Percentiles rank a stretch among this genome's conserved stretches.
These are phyloP conservation scores for Smallanthus sonchifolius DNA, from an alignment of 129 eudicot species.

Conservation along the genomic window DNA sequence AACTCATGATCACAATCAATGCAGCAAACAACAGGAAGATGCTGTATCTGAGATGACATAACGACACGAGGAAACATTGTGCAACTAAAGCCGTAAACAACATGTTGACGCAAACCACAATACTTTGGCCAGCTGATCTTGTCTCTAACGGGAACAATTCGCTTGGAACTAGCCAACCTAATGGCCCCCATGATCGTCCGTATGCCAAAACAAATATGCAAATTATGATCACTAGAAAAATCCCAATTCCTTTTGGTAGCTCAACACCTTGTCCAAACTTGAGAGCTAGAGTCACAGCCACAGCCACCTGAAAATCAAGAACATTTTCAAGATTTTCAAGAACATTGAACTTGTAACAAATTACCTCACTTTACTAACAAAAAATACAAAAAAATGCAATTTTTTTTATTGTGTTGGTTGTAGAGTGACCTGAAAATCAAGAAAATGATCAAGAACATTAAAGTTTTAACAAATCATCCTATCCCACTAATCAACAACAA, in stretches of 20 bases:
- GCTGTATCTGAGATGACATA: constrained; percentile 73
- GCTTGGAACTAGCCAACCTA: constrained; percentile 95
- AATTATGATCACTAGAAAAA: constrained; percentile 60
- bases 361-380: no score
- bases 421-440: no score
- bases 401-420: no score
- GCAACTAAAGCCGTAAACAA: constrained; percentile 77
- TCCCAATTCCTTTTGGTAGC: constrained; percentile 60
- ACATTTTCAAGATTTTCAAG: neutral
- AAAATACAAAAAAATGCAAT: no score
- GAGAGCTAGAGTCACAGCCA: constrained; percentile 60
- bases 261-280: constrained; percentile 66
- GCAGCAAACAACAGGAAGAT: constrained; percentile 72
- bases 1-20: constrained; percentile 52
- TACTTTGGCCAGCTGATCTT: constrained; percentile 88
- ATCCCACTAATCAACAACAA: no score
- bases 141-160: constrained; percentile 94
- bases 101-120: constrained; percentile 95
- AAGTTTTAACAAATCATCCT: no score
- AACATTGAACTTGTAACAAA: no score
- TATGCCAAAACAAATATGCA: constrained; percentile 73
- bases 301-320: constrained; percentile 54
- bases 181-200: constrained; percentile 96
- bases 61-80: constrained; percentile 62
- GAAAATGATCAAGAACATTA: no score